phyloP scores from a whole-genome alignment of 352 stramenopile genomes.

The Phytopythium montanum region DNA sequence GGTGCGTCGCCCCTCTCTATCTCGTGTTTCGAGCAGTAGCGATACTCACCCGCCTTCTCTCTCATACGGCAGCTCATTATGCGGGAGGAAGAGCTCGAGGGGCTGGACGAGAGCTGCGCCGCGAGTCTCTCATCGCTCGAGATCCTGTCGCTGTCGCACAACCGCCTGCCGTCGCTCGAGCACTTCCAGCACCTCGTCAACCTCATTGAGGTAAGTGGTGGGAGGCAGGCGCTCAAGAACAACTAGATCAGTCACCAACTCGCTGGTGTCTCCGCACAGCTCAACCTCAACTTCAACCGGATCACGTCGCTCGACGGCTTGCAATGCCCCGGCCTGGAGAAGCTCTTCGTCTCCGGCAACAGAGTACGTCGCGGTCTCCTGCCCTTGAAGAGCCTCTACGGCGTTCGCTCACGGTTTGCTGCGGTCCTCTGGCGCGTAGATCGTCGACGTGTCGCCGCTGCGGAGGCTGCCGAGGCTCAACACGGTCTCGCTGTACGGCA shows the following conservation, averaged over 20 bases:
- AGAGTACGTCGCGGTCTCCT: slow-evolving; percentile 16
- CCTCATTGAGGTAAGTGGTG: slow-evolving; percentile 52
- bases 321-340: slow-evolving; percentile 55
- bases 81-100: slow-evolving; percentile 51
- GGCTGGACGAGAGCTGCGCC: slow-evolving; percentile 51
- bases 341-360: slow-evolving; percentile 65
- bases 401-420: neutral
- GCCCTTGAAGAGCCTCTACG: no score
- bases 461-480: slow-evolving; percentile 45
- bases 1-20: slow-evolving; percentile 20
- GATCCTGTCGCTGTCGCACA: slow-evolving; percentile 83
- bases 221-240: no score
- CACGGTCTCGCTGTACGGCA: slow-evolving; percentile 61
- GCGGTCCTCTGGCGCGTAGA: slow-evolving; percentile 11
- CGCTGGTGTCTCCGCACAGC: slow-evolving; percentile 13
- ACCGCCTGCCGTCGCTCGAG: slow-evolving; percentile 50
- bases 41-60: neutral
- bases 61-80: slow-evolving; percentile 51
- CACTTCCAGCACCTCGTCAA: slow-evolving; percentile 69
- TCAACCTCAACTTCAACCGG: slow-evolving; percentile 72
- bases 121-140: slow-evolving; percentile 56
- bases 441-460: slow-evolving; percentile 44
- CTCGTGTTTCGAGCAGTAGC: neutral
- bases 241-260: neutral
- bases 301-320: slow-evolving; percentile 46